These are phyloP conservation scores for Lepidium sativum DNA, from an alignment of 345 rosid genomes.

Conservation along the genomic window DNA sequence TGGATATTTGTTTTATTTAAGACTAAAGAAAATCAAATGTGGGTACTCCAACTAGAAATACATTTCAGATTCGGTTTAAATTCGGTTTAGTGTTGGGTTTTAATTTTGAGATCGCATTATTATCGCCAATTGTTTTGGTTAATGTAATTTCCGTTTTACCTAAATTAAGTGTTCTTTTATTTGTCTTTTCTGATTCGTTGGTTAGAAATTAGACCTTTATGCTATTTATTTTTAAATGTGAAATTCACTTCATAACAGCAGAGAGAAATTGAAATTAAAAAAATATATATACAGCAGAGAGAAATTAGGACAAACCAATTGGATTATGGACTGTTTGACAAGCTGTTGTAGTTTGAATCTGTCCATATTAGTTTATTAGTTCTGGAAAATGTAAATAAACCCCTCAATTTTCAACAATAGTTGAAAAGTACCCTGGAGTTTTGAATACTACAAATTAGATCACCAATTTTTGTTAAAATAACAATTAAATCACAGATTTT, in stretches of 20 bases:
- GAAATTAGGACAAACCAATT: no score
- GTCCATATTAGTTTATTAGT: no score
- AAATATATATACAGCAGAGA: no score
- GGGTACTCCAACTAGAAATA: neutral
- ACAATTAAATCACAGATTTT: no score
- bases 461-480: no score
- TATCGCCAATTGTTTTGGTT: neutral
- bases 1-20: neutral
- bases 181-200: neutral
- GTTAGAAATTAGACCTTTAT: neutral
- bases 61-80: neutral
- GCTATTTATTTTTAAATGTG: neutral
- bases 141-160: no score
- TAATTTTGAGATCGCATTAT: neutral
- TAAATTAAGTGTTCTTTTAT: neutral
- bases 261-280: neutral
- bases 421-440: no score
- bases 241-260: neutral
- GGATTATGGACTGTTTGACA: no score
- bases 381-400: no score
- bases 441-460: no score
- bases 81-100: constrained; percentile 1
- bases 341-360: no score
- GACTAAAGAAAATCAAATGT: neutral
- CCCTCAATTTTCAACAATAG: no score